Evolutionary conservation across 495 filamentous ascomycete genomes (phyloP), one percentile per base, ranked within the genome.

Genomic region (Eremomyces bilateralis): DNA sequence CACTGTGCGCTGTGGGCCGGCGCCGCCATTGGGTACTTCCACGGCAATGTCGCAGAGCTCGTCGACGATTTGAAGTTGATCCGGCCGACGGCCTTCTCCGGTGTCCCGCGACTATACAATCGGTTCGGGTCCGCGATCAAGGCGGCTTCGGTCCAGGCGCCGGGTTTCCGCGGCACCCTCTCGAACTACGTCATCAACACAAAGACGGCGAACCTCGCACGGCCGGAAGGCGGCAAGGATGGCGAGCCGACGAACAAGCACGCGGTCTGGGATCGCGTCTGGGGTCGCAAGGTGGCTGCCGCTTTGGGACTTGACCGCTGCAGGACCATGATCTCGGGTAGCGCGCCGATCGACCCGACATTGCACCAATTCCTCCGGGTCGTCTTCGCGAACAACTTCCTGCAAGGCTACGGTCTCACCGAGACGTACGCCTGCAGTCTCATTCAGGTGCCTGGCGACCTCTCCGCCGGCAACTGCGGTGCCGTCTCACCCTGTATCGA

Each of bases 371-470:
- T 94, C 61, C 69, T 97, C 24, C 78, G 88, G 19, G 68, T 80
- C 22, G 73, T 74, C 27, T 76, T 88, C 36, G 75, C 69, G 22
- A 81, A 77, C 49, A 61, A 76, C 47, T 75, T 97, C 45, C 46
- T 69, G 16, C 85, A 95, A 60, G 88, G 88, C 31, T 97, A 90
- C 51, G 88, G 88, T 29, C 61, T 97, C 43, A 94, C 90, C 3
- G 88, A 97, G 55, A 75, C 83, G n/a, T 95, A 94, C 48, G 80
- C 84, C 33, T 65, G 74, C 29, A 65, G 58, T 32, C 64, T 76
- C 12, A 69, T 64, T 11, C 88, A 95, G 57, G 39, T 65, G 8
- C 43, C 57, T 3, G 60, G 63, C 29, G 88, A 97, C 49, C 67
- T 79, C 46, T 64, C 66, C 3, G 50, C 69, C 6, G 83, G 82